Evolutionary conservation across 768 basidiomycete species (phyloP).

Genomic region (Suillus tomentosus): DNA sequence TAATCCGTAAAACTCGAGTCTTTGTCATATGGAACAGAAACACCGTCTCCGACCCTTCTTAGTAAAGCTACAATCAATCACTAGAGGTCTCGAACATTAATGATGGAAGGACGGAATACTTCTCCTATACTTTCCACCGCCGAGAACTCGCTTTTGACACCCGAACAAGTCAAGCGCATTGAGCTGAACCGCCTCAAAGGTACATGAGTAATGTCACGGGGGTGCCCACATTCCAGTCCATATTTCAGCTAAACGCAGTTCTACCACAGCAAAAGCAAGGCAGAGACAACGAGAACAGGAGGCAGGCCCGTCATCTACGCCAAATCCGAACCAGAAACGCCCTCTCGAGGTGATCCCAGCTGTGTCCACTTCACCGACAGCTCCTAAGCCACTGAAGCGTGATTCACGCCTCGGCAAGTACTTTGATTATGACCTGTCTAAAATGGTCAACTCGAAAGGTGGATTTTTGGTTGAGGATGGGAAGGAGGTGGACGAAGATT

Average conservation of each 20-base stretch:
- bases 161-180: constrained; percentile 70
- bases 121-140: constrained; percentile 15
- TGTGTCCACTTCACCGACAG: constrained; percentile 63
- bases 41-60: background rate
- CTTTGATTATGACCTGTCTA: constrained; percentile 96
- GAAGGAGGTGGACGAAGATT: constrained; percentile 76
- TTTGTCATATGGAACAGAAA: constrained; percentile 3
- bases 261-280: constrained; percentile 64
- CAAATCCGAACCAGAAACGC: constrained; percentile 76
- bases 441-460: constrained; percentile 96
- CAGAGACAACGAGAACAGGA: constrained; percentile 68
- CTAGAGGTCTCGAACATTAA: background rate
- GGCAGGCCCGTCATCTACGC: constrained; percentile 46
- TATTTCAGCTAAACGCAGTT: constrained; percentile 11
- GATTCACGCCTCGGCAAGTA: constrained; percentile 86
- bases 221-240: background rate
- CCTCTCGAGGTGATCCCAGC: constrained; percentile 60
- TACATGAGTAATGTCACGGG: constrained; percentile 25
- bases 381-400: constrained; percentile 56
- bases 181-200: constrained; percentile 83
- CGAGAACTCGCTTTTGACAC: constrained; percentile 44
- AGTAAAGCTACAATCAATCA: background rate
- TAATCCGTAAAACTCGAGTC: background rate
- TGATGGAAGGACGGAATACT: constrained; percentile 13
- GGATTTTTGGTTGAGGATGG: constrained; percentile 93